Base-by-base conservation (phyloP, 495 filamentous ascomycete genomes). In the Clavariopsis aquatica region DNA sequence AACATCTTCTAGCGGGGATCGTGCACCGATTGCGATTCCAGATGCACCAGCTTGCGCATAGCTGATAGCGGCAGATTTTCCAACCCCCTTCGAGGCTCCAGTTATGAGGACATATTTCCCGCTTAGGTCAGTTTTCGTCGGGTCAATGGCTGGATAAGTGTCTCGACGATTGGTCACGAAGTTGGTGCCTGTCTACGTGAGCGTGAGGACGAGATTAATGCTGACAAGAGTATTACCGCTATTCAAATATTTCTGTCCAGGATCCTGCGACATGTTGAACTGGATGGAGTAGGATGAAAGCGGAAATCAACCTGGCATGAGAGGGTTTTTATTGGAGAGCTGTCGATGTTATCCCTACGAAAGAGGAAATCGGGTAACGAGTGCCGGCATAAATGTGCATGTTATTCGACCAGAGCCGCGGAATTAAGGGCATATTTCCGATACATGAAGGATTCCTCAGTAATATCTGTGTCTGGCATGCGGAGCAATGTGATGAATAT, bases 11-110 rank as follows among this genome's bases (percentile, higher is more conserved):
- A 80, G 68, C 24, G 57, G 49, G 6, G 76, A 79, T 24, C 83
- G 78, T 8, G 82, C 84, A 7, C 73, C 79, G 34, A 74, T 47
- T 24, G 66, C 70, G 47, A 76, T 73, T 1, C 57, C 22, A 13
- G 71, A 68, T 24, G 66, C 66, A 6, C 73, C 73, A 7, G 70
- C 72, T 57, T 52, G 62, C 5, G 71, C 70, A 43, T 60, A 73
- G n/a, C 57, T 57, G 7, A 74, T 28, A 5, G 68, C 68, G 3
- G 62, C 68, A 8, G 73, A 52, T 2, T 24, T 24, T 6, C 73
- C 72, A 13, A 76, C 26, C 38, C 73, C 73, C 64, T 62, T 68
- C 9, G 70, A 72, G 1, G 68, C 72, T 10, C 73, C 72, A 1
- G 57, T 70, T 38, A 76, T 64, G 38, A 74, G 65, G 27, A 74